Percentiles rank a stretch among this genome's conserved stretches.
phyloP scores from a whole-genome alignment of 164 flowering plant genomes.

The Dillenia turbinata region DNA sequence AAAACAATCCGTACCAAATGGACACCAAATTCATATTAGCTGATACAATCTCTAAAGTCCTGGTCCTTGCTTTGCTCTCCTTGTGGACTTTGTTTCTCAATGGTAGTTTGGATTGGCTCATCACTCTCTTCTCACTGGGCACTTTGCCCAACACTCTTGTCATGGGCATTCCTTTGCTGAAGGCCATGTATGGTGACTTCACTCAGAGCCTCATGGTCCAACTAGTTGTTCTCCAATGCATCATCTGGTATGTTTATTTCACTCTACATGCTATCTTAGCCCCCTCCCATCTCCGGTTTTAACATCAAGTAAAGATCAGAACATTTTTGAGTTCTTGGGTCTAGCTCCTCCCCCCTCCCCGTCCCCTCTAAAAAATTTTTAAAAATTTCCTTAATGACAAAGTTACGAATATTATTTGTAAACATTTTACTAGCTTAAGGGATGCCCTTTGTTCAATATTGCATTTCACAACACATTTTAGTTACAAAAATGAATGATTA shows the following conservation, averaged over 20 bases:
- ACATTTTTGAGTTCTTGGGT: not conserved
- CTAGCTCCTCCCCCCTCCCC: too few species aligned
- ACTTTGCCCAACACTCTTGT: constrained; percentile 58
- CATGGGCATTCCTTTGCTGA: constrained; percentile 60
- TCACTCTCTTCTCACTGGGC: constrained; percentile 49
- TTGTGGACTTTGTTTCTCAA: constrained; percentile 25
- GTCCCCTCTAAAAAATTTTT: too few species aligned
- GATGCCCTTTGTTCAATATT: too few species aligned
- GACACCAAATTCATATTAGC: constrained; percentile 48
- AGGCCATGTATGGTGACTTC: constrained; percentile 52
- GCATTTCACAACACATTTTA: too few species aligned
- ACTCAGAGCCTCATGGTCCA: constrained; percentile 57
- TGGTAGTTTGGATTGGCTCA: constrained; percentile 41
- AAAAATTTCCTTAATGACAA: too few species aligned
- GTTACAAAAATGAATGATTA: too few species aligned
- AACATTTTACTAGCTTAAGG: too few species aligned
- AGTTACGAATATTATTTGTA: too few species aligned
- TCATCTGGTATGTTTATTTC: constrained; percentile 36
- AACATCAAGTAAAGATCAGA: too few species aligned
- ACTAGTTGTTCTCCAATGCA: constrained; percentile 60
- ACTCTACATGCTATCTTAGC: too few species aligned
- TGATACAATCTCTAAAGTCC: constrained; percentile 39
- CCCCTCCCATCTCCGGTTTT: too few species aligned
- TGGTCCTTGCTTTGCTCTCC: constrained; percentile 33
- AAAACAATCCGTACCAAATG: constrained; percentile 55